Conservation (phyloP, 164 flowering plant species). For the Magnolia changhungtana region DNA sequence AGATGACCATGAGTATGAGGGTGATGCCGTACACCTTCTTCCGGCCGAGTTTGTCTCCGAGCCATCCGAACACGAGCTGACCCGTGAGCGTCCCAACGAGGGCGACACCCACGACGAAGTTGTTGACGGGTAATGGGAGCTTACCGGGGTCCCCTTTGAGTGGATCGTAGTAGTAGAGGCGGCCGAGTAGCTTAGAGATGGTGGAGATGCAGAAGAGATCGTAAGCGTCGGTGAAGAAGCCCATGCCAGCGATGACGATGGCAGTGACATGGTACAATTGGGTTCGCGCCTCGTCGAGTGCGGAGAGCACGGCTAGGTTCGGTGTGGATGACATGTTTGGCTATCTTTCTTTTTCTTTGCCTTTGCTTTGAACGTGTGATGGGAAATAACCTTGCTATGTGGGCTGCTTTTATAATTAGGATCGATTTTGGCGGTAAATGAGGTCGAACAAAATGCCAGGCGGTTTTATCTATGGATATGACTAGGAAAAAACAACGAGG, state of each 20-base stretch:
- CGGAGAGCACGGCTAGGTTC: conserved; percentile 29
- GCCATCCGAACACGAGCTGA: conserved; percentile 49
- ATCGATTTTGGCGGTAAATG: background rate
- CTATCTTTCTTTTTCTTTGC: background rate
- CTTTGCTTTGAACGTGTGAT: background rate
- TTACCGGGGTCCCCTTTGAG: conserved; percentile 21
- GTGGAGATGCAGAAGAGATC: conserved; percentile 47
- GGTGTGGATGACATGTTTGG: background rate
- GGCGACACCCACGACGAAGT: conserved; percentile 44
- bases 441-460: background rate
- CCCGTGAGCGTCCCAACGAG: conserved; percentile 46
- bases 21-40: conserved; percentile 54
- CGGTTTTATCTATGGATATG: background rate
- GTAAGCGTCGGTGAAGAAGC: conserved; percentile 67
- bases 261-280: conserved; percentile 55
- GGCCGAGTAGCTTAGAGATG: conserved; percentile 50
- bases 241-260: conserved; percentile 55
- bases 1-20: conserved; percentile 47
- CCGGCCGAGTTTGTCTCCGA: conserved; percentile 55
- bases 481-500: too few relatives aligned
- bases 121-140: conserved; percentile 36
- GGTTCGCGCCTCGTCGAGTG: conserved; percentile 45
- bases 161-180: conserved; percentile 36
- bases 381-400: background rate
- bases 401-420: background rate